Conservation (phyloP, 257 asterid species). For the Eucommia ulmoides region DNA sequence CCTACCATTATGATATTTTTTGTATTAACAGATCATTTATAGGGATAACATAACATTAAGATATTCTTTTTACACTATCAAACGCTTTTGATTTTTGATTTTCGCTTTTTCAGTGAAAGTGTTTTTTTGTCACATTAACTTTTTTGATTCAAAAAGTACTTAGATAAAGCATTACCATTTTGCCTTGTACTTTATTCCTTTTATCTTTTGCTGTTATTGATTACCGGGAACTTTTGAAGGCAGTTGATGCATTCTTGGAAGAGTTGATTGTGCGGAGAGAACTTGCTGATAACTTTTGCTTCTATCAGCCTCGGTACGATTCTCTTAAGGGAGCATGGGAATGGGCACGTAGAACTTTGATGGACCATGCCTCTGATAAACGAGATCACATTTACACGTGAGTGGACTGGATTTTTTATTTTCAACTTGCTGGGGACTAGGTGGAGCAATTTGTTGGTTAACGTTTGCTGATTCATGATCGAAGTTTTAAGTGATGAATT, state of each 20-base stretch:
- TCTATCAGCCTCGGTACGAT: slow-evolving; percentile 83
- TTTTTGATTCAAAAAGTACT: no score
- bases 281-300: slow-evolving; percentile 96
- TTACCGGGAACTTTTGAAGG: slow-evolving; percentile 37
- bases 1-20: no score
- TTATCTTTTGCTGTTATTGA: no score
- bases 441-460: neutral
- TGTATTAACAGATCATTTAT: no score
- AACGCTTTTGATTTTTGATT: no score
- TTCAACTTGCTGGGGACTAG: slow-evolving; percentile 4
- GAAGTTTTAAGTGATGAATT: neutral
- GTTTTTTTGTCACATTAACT: no score
- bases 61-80: no score
- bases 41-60: no score
- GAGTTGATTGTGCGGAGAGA: slow-evolving; percentile 89
- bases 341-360: slow-evolving; percentile 89
- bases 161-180: no score
- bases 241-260: slow-evolving; percentile 75
- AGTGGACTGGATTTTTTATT: slow-evolving; percentile 17
- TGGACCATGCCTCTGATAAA: slow-evolving; percentile 74
- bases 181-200: no score
- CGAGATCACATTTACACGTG: slow-evolving; percentile 81
- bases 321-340: slow-evolving; percentile 93
- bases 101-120: no score
- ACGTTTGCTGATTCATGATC: slow-evolving; percentile 3